Percentiles rank a stretch among this genome's conserved stretches.
These are phyloP conservation scores for Yamadazyma songkhlaensis DNA, from an alignment of 1,139 yeast species.

Conservation along the genomic window DNA sequence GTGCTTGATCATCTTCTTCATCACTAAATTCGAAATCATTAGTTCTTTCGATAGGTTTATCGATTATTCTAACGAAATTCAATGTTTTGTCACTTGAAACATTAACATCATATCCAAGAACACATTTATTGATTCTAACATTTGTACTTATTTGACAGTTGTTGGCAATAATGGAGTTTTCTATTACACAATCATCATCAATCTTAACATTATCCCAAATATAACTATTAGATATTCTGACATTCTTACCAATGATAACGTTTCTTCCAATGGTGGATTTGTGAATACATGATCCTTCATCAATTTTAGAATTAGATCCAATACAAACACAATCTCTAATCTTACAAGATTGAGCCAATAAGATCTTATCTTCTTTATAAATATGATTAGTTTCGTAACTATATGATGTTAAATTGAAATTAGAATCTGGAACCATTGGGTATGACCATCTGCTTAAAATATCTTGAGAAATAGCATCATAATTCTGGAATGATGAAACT, in stretches of 20 bases:
- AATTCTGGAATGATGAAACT: conserved; percentile 91
- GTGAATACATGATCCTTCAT: conserved; percentile 52
- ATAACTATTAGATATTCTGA: conserved; percentile 66
- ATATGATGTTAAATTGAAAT: conserved; percentile 70
- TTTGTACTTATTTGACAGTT: conserved; percentile 52
- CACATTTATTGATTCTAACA: conserved; percentile 56
- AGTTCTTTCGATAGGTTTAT: conserved; percentile 39
- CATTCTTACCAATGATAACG: conserved; percentile 81
- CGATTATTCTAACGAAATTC: conserved; percentile 51
- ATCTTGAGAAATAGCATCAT: conserved; percentile 89
- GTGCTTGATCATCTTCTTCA: conserved; percentile 22
- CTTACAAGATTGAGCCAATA: conserved; percentile 89
- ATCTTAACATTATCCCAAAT: conserved; percentile 82
- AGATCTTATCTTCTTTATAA: conserved; percentile 79
- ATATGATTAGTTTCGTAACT: conserved; percentile 80
- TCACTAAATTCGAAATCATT: conserved; percentile 23
- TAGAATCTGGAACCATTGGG: conserved; percentile 87
- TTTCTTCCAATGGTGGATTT: conserved; percentile 81
- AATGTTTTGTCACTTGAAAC: conserved; percentile 53
- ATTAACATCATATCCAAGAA: conserved; percentile 72
- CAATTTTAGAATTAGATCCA: conserved; percentile 69
- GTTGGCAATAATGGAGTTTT: conserved; percentile 68
- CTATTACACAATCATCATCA: conserved; percentile 59
- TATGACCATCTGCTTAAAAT: conserved; percentile 88
- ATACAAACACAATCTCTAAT: conserved; percentile 75